Conservation (phyloP, 805 yeast species). For the Candida namnaoensis region DNA sequence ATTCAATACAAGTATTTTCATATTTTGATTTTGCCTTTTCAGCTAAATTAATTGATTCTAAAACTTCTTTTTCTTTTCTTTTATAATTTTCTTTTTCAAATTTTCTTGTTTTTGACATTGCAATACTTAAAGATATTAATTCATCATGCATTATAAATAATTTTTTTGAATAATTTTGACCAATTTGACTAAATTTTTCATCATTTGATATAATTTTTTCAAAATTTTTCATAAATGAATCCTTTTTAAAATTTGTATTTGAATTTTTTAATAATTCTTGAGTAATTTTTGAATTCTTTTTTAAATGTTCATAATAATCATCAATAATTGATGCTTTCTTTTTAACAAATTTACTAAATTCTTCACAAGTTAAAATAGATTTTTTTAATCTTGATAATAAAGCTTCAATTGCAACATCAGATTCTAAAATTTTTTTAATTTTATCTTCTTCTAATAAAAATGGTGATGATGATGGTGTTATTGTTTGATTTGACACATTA, state of each 20-base stretch:
- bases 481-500: too few relatives aligned
- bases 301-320: constrained; percentile 66
- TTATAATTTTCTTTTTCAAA: constrained; percentile 72
- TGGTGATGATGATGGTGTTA: constrained; percentile 19
- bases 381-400: constrained; percentile 69
- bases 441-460: constrained; percentile 40
- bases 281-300: constrained; percentile 57
- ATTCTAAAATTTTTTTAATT: constrained; percentile 42
- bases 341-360: constrained; percentile 69
- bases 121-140: constrained; percentile 56
- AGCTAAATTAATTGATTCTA: constrained; percentile 74
- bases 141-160: constrained; percentile 84
- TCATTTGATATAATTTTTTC: constrained; percentile 69
- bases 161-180: constrained; percentile 69
- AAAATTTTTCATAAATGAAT: constrained; percentile 58
- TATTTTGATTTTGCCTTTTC: constrained; percentile 83
- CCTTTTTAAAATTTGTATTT: constrained; percentile 40
- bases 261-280: constrained; percentile 38
- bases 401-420: constrained; percentile 74
- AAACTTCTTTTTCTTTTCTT: constrained; percentile 74
- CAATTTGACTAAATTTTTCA: constrained; percentile 66
- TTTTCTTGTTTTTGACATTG: constrained; percentile 69
- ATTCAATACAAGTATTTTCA: constrained; percentile 73
- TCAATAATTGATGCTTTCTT: constrained; percentile 73
- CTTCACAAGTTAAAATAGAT: constrained; percentile 76